Evolutionary conservation across 2,329 filamentous ascomycete genomes (phyloP).

Genomic region (Sodiomyces alkalinus): DNA sequence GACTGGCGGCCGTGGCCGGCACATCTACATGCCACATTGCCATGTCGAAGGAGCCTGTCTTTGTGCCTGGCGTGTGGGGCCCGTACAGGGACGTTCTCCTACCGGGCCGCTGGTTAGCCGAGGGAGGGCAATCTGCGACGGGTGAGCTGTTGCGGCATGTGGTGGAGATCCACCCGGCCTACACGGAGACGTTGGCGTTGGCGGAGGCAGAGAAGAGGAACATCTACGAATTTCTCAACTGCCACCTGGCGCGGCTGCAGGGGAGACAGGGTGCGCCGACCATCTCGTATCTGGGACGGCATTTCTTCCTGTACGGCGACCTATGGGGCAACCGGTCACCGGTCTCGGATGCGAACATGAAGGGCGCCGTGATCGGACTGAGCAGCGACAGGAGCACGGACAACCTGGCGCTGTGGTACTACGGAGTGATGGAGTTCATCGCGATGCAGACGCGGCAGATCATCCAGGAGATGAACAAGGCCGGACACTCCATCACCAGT

Average conservation of each 20-base stretch:
- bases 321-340: slow-evolving; percentile 94
- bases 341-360: slow-evolving; percentile 85
- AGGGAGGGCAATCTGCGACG: slow-evolving; percentile 92
- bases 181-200: slow-evolving; percentile 62
- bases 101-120: slow-evolving; percentile 89
- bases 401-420: slow-evolving; percentile 82
- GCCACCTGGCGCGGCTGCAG: slow-evolving; percentile 64
- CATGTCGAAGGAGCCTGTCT: slow-evolving; percentile 86
- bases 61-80: slow-evolving; percentile 92
- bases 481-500: slow-evolving; percentile 73
- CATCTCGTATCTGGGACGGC: slow-evolving; percentile 73
- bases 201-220: slow-evolving; percentile 73
- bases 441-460: slow-evolving; percentile 95
- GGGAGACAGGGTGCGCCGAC: slow-evolving; percentile 55
- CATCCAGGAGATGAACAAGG: slow-evolving; percentile 79
- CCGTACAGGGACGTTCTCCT: slow-evolving; percentile 91
- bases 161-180: slow-evolving; percentile 86
- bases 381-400: slow-evolving; percentile 77
- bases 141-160: slow-evolving; percentile 90
- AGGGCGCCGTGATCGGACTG: slow-evolving; percentile 74
- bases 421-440: slow-evolving; percentile 95
- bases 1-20: slow-evolving; percentile 84
- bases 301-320: slow-evolving; percentile 98
- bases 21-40: slow-evolving; percentile 96
- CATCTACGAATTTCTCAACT: slow-evolving; percentile 91